Evolutionary conservation across 2,329 filamentous ascomycete species (phyloP), one percentile per base, ranked within the genome.

Genomic region (Arthrobotrys musiformis): DNA sequence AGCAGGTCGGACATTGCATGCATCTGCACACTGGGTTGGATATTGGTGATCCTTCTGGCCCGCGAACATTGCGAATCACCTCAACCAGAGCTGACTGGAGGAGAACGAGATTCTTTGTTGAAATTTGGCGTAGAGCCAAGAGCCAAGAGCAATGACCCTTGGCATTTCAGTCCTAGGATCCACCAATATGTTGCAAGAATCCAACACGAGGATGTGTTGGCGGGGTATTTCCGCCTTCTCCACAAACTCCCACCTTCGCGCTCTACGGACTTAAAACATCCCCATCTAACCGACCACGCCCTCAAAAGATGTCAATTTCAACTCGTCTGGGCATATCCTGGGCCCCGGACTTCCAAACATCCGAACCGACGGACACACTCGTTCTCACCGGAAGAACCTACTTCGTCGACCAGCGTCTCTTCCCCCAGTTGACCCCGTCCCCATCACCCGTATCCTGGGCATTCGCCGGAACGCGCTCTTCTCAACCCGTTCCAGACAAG

Each of bases 371-470:
- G 2, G 73, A 77, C 40, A 77, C 73, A 24, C 50, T 77, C 9
- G 73, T 77, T 19, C 60, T 77, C 15, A 67, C 73, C n/a, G 73
- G 66, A 8, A 77, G 67, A 35, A 70, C 60, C 22, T 70, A 66
- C 42, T 77, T 77, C 24, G 52, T 77, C 24, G 73, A 77, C 66
- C 73, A 77, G 48, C 73, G 73, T 19, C 56, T 77, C 30, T 52
- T 61, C 33, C 19, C 52, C 17, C 17, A 33, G 22, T 24, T 24
- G 33, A 54, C 70, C 44, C 11, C 63, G 7, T 22, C 56, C 24
- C 62, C 35, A 30, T 35, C 46, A 5, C 8, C 50, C 1, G 28
- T 77, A n/a, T 70, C 66, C 9, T 77, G 73, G 73, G 66, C 73
- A 8, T 77, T 77, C 22, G 73, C 60, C 1, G 73, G 73, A 15